Base-by-base conservation (phyloP, 352 stramenopile genomes). In the Phytophthora nicotianae region DNA sequence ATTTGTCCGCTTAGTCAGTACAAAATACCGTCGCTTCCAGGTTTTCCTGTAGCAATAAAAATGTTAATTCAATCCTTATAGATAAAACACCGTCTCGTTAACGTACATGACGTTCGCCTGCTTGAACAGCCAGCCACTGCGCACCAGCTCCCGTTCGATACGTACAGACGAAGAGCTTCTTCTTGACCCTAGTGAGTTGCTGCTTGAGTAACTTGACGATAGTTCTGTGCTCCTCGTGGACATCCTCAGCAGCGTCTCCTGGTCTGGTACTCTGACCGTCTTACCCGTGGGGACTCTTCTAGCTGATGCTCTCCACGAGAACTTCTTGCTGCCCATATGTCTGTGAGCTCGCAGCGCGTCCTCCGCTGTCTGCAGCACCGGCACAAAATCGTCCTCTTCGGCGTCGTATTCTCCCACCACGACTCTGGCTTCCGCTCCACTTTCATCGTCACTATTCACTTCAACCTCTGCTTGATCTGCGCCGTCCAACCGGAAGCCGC, bases 21-120 rank as follows among this genome's bases (percentile, higher is more conserved):
- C 79, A 37, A 96, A 96, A 58, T 90, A 96, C 10, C 88, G 77
- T 26, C 83, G 86, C 59, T 96, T 96, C 88, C 88, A 96, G 20
- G 81, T 91, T 80, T 92, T 92, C 72, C 77, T 85, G 41, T 60
- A 46, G 23, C 26, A 71, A 14, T 72, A 50, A 38, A 52, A n/a
- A n/a, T 14, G 40, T 48, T 42, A 48, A 50, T 58, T 10, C 17
- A 13, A 50, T 9, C n/a, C 5, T 13, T 26, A 19, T 10, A 32
- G 17, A 20, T 13, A 27, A 23, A 57, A 67, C 27, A 77, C 47
- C 16, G 61, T 50, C n/a, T 76, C 21, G 65, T 50, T 3, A 42
- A 74, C 71, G 53, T 77, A 85, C 78, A 84, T 73, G 49, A 89
- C 79, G 45, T 89, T 76, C 3, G 75, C 70, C 50, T 87, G 79